Evolutionary conservation across 2,329 filamentous ascomycete species (phyloP), one percentile per base, ranked within the genome.

Genomic region (Calonectria honghensis): DNA sequence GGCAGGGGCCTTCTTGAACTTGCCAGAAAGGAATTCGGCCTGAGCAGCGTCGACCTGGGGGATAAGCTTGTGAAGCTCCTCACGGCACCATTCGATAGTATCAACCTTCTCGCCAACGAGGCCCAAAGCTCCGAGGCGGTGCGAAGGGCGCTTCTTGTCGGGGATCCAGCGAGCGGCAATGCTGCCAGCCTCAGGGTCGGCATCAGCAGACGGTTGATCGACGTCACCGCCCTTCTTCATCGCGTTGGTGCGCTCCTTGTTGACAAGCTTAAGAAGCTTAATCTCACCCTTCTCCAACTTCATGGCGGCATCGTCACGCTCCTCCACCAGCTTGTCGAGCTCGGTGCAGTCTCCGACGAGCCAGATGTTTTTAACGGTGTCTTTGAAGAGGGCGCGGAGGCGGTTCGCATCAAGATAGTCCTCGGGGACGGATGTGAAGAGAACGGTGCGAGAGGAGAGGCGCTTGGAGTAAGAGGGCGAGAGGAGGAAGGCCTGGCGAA

Each of bases 401-500:
- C 93, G 95, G 41, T 87, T 88, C 82, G 96, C 92, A 72, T 95
- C 91, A 39, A 96, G 89, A 75, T 96, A 97, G 5, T 94, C 90
- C 45, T 91, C 87, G 0, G 96, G 96, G 0, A 98, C 95, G 1
- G 94, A 94, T 0, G 96, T 94, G 84, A 98, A 98, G n/a, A 99
- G 91, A 9, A 98, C 96, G 1, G 96, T 98, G 35, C 96, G 92
- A 0, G 96, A 96, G 0, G 96, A 98, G 52, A 98, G 92, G 24
- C 96, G 94, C 78, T 93, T 94, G 35, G 95, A 91, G 82, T 98
- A 96, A 66, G 94, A 89, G 1, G 95, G 95, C 2, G 95, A 95
- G 72, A 98, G 89, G n/a, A 96, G 91, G 86, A 97, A 98, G 0
- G 96, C 96, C 86, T 98, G 97, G 77, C 96, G 94, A 68, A 98